These are phyloP conservation scores for Penicillium parvum DNA, from an alignment of 495 filamentous ascomycete species.

Conservation along the genomic window DNA sequence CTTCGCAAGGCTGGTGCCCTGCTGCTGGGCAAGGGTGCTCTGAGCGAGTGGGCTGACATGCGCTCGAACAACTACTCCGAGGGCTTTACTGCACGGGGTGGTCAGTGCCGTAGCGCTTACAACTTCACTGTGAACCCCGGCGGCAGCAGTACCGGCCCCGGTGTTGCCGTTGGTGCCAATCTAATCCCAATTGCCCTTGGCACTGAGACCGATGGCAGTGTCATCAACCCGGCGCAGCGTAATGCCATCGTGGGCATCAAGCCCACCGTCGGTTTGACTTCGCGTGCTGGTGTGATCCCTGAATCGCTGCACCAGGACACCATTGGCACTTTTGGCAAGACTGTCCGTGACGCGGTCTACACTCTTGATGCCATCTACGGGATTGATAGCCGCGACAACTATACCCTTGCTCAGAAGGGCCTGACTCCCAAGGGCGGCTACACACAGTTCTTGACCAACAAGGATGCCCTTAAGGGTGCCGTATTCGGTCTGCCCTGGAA, in stretches of 20 bases:
- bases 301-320: constrained; percentile 63
- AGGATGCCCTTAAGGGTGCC: constrained; percentile 53
- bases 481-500: constrained; percentile 68
- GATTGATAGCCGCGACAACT: constrained; percentile 54
- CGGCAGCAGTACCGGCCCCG: constrained; percentile 61
- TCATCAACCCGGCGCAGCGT: constrained; percentile 66
- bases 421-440: constrained; percentile 53
- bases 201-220: constrained; percentile 72
- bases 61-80: constrained; percentile 66
- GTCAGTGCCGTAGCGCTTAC: constrained; percentile 62
- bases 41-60: constrained; percentile 75
- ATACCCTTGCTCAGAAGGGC: constrained; percentile 52
- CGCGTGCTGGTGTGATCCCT: constrained; percentile 58
- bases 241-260: constrained; percentile 65
- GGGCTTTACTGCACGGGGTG: constrained; percentile 62
- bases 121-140: constrained; percentile 67
- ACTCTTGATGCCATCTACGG: constrained; percentile 64
- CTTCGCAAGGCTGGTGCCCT: constrained; percentile 64
- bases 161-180: constrained; percentile 58
- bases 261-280: constrained; percentile 53
- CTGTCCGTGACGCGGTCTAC: constrained; percentile 62
- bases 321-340: constrained; percentile 61
- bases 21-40: constrained; percentile 62
- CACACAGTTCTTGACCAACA: constrained; percentile 48
- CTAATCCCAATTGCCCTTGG: constrained; percentile 58